phyloP scores from a whole-genome alignment of 257 asterid species.

The Ligustrum vulgare region DNA sequence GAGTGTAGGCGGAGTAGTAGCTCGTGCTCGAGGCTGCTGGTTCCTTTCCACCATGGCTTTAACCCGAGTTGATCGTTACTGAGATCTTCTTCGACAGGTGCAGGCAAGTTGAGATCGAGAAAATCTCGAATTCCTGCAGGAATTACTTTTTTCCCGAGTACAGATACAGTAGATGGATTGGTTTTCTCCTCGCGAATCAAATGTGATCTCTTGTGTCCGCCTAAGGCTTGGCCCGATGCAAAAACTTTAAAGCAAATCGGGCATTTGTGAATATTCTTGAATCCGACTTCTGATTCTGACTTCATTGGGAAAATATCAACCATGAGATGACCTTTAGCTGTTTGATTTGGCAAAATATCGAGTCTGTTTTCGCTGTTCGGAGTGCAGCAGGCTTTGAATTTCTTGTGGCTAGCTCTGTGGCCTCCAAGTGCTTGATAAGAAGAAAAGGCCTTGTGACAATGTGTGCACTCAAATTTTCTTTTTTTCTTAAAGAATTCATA shows the following conservation, averaged over 20 bases:
- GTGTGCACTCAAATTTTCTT: conserved; percentile 58
- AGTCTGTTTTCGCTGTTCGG: conserved; percentile 46
- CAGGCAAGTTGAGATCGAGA: conserved; percentile 91
- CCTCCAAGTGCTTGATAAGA: conserved; percentile 95
- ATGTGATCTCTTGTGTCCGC: conserved; percentile 92
- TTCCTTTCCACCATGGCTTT: conserved; percentile 69
- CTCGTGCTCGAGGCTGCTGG: conserved; percentile 42
- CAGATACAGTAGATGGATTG: conserved; percentile 13
- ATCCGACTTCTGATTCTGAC: conserved; percentile 10
- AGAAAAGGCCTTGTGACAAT: conserved; percentile 64
- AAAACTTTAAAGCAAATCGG: conserved; percentile 76
- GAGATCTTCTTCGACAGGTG: conserved; percentile 75
- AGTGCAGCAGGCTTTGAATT: conserved; percentile 62
- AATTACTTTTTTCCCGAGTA: conserved; percentile 21
- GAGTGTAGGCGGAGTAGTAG: conserved; percentile 52
- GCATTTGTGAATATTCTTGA: conserved; percentile 53
- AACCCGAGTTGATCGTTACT: conserved; percentile 30
- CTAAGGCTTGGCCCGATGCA: conserved; percentile 83
- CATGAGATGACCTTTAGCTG: conserved; percentile 24
- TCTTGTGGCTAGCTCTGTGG: conserved; percentile 89
- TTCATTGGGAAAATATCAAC: conserved; percentile 16
- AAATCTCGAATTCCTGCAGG: conserved; percentile 53
- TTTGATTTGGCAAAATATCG: conserved; percentile 33
- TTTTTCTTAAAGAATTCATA: conserved; percentile 22
- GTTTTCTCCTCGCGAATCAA: conserved; percentile 40